Evolutionary conservation across 257 asterid genomes (phyloP).

Genomic region (Solanum pinnatisectum): DNA sequence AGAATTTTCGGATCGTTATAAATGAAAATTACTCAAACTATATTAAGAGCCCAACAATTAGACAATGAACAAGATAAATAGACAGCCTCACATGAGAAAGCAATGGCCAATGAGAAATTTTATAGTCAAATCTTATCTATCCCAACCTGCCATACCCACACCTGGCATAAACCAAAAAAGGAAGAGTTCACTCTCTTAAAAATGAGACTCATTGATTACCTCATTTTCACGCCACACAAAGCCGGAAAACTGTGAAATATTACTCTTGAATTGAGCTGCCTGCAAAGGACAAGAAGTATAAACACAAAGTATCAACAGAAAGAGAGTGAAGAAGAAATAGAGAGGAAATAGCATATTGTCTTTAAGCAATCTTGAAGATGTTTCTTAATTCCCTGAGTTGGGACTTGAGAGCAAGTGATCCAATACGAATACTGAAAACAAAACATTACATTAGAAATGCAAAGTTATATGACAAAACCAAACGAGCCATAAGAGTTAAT

Average conservation of each 20-base stretch:
- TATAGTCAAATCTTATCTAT: not conserved
- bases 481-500: not conserved
- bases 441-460: not conserved
- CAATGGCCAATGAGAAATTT: not conserved
- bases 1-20: not conserved
- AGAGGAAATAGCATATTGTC: not conserved
- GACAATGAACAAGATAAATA: not conserved
- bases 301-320: not conserved
- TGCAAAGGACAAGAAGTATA: slow-evolving; percentile 20
- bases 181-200: not conserved
- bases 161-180: not conserved
- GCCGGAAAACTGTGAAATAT: slow-evolving; percentile 81
- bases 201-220: slow-evolving; percentile 24
- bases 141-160: not conserved
- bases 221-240: slow-evolving; percentile 81
- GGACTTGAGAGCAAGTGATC: not conserved
- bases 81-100: not conserved
- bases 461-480: not conserved
- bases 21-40: not conserved
- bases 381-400: not conserved
- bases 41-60: not conserved
- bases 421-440: not conserved
- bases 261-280: slow-evolving; percentile 75
- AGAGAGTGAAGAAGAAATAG: not conserved
- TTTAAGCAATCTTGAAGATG: not conserved